A percentile compares a stretch with the other conserved stretches of the same genome.
These are phyloP conservation scores for Phlebiopsis flavidoalba DNA, from an alignment of 768 basidiomycete genomes.

Conservation along the genomic window DNA sequence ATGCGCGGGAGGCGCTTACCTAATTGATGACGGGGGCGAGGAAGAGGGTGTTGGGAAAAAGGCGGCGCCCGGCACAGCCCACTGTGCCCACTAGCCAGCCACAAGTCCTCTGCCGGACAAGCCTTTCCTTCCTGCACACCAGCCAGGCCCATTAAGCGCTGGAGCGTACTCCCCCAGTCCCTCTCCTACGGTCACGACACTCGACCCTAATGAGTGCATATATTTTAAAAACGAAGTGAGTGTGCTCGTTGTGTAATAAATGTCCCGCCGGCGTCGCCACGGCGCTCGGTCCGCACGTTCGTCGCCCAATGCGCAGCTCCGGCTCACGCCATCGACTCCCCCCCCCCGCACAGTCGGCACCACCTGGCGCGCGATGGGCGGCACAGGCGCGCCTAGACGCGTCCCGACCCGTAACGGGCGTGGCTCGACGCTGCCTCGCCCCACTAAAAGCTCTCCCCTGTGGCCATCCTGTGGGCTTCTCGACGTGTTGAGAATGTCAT, in stretches of 20 bases:
- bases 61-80: conserved; percentile 3
- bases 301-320: background rate
- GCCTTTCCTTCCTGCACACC: background rate
- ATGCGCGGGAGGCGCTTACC: too few species aligned
- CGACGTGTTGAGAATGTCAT: conserved; percentile 36
- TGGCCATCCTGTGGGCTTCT: conserved; percentile 8
- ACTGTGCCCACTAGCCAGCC: conserved; percentile 8
- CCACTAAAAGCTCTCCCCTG: background rate
- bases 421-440: conserved; percentile 12
- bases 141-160: background rate
- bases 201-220: background rate
- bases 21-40: too few species aligned
- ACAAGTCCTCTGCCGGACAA: background rate
- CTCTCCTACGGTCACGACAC: background rate
- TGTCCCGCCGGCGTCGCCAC: background rate
- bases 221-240: conserved; percentile 3
- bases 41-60: background rate
- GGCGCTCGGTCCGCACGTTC: conserved; percentile 5
- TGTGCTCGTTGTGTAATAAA: background rate
- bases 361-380: conserved; percentile 11
- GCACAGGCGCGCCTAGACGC: conserved; percentile 11
- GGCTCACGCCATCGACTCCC: too few species aligned
- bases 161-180: background rate
- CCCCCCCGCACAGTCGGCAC: conserved; percentile 1
- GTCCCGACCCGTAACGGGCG: background rate